Conservation (phyloP, 2,329 filamentous ascomycete species). For the Cladosporium cucumerinum region DNA sequence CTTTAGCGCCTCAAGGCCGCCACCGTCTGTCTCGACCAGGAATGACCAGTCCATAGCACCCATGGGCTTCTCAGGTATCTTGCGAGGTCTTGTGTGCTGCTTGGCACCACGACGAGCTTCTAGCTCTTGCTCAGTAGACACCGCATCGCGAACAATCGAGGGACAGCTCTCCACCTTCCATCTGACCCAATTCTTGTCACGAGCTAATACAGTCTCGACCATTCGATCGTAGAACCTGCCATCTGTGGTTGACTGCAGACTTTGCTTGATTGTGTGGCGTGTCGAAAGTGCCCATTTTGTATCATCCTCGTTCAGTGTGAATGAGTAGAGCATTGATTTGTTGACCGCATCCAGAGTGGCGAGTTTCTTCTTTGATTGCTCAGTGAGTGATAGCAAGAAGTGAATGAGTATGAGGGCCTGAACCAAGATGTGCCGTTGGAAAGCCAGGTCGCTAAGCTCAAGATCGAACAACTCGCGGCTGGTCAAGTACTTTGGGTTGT, state of each 20-base stretch:
- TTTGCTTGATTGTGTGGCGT: constrained; percentile 74
- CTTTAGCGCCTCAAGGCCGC: constrained; percentile 68
- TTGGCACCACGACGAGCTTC: constrained; percentile 65
- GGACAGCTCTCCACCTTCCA: constrained; percentile 97
- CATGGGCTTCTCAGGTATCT: constrained; percentile 64
- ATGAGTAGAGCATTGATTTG: constrained; percentile 81
- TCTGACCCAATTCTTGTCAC: constrained; percentile 97
- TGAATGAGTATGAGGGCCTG: constrained; percentile 93
- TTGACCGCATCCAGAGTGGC: constrained; percentile 62
- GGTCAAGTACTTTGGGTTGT: constrained; percentile 98
- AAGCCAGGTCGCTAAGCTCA: constrained; percentile 93
- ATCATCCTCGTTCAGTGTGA: constrained; percentile 76
- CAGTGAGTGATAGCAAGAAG: constrained; percentile 86
- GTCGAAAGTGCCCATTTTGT: constrained; percentile 79
- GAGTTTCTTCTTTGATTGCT: constrained; percentile 76
- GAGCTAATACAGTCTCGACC: constrained; percentile 90
- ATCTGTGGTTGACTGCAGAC: constrained; percentile 65
- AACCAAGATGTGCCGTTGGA: constrained; percentile 89
- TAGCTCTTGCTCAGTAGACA: constrained; percentile 66
- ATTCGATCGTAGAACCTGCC: constrained; percentile 94
- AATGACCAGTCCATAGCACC: constrained; percentile 76
- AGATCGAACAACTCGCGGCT: constrained; percentile 93
- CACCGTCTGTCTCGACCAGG: constrained; percentile 63
- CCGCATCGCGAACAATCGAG: constrained; percentile 71
- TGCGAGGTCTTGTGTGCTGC: constrained; percentile 67